Evolutionary conservation across 2,329 filamentous ascomycete genomes (phyloP), one percentile per base, ranked within the genome.

Genomic region (Gaeumannomyces sp.): DNA sequence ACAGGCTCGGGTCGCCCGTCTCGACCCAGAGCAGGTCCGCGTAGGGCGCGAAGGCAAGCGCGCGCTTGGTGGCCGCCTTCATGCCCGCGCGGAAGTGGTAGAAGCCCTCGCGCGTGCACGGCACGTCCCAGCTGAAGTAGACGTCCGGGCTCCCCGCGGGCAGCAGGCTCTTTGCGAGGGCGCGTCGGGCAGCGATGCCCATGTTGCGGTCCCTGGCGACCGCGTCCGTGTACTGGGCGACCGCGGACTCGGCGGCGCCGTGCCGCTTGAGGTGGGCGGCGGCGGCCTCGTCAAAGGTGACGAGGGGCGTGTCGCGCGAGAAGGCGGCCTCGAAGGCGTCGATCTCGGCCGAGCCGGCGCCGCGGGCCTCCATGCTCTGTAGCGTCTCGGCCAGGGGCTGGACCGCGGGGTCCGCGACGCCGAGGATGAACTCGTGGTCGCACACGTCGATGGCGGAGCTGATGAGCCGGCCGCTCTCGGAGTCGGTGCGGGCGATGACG

Each of bases 1-100:
- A 77, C 14, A 98, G 92, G 69, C 87, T 89, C 28, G 95, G 94
- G 70, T 95, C 90, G 61, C 91, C 94, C 0, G 95, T 98, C 80
- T 99, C 95, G 61, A 98, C 91, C 95, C 95, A 99, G 16, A 98
- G 84, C 25, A 99, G 88, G 76, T 99, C 95, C 1, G 95, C 93
- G 73, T 92, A 97, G 0, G 94, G 93, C 0, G 89, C 93, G 72
- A 96, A 98, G 61, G 90, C 92, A 67, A 96, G 88, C 2, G 93
- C 93, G 64, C 95, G 91, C 82, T 98, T 98, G 53, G 92, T 97
- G 1, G 95, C 93, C 0, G 93, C 92, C 8, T 82, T 78, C 81
- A 97, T 89, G 69, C 93, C 93, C 19, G 91, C 90, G 61, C 85
- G 84, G 83, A 92, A 96, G 77, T 97, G 93, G 79, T 96, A 97